A percentile compares a stretch with the other conserved stretches of the same genome.
Evolutionary conservation across 345 rosid genomes (phyloP).

Genomic region (Gossypium ekmanianum): DNA sequence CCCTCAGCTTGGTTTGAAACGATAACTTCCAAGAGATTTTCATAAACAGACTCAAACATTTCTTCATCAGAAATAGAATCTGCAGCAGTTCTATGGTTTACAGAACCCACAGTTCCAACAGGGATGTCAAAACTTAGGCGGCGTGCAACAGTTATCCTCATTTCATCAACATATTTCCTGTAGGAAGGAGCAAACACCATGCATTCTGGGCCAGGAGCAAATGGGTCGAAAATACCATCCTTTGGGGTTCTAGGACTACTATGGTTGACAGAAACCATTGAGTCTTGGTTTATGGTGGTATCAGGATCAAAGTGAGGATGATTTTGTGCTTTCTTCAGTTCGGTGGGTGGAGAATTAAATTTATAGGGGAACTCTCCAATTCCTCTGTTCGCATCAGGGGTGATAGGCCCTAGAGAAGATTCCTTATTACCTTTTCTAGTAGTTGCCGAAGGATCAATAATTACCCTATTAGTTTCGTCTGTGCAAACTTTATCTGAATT

Average conservation of each 20-base stretch:
- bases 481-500: not conserved
- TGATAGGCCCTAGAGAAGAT: slow-evolving; percentile 30
- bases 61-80: slow-evolving; percentile 41
- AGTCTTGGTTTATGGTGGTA: slow-evolving; percentile 12
- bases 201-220: slow-evolving; percentile 44
- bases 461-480: slow-evolving; percentile 7
- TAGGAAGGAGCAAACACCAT: slow-evolving; percentile 37
- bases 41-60: slow-evolving; percentile 48
- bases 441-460: slow-evolving; percentile 9
- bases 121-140: slow-evolving; percentile 34
- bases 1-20: slow-evolving; percentile 37
- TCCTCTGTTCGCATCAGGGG: slow-evolving; percentile 42
- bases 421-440: not conserved
- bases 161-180: slow-evolving; percentile 35
- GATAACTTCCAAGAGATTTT: slow-evolving; percentile 49
- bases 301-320: slow-evolving; percentile 16
- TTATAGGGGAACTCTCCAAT: slow-evolving; percentile 32
- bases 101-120: slow-evolving; percentile 11
- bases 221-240: slow-evolving; percentile 51
- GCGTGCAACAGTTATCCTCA: slow-evolving; percentile 36
- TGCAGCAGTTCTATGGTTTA: slow-evolving; percentile 5
- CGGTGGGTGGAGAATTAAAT: slow-evolving; percentile 31
- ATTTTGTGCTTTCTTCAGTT: slow-evolving; percentile 20
- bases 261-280: not conserved
- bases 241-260: slow-evolving; percentile 40